A percentile compares a stretch with the other conserved stretches of the same genome.
Conservation (phyloP, 202 grass and related monocot species). For the Digitaria exilis region DNA sequence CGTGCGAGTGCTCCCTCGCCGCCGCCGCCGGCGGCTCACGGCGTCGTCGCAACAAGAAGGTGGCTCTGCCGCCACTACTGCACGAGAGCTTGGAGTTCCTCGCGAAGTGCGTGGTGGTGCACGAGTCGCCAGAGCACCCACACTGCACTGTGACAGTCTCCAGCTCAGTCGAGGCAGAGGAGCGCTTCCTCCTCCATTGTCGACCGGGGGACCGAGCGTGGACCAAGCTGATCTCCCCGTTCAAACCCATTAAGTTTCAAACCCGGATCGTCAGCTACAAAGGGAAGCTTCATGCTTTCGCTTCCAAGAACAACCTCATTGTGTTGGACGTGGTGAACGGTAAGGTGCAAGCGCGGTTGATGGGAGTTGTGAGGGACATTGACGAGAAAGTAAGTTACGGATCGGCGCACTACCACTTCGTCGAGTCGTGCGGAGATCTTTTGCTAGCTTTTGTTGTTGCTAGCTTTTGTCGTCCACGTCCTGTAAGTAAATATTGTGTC, state of each 20-base stretch:
- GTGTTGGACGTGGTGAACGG: neutral
- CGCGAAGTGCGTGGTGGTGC: neutral
- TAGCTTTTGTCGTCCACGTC: neutral
- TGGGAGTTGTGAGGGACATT: neutral
- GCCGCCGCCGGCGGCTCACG: neutral
- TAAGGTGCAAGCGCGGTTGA: neutral
- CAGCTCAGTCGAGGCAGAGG: neutral
- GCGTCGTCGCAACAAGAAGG: neutral
- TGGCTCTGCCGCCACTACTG: neutral
- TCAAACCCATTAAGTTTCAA: fast-evolving
- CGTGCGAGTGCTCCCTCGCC: neutral
- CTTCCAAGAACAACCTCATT: neutral
- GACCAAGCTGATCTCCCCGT: neutral
- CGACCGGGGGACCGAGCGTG: neutral
- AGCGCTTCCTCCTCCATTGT: neutral
- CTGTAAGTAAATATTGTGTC: neutral
- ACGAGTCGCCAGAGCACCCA: neutral
- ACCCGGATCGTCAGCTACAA: neutral
- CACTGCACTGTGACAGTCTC: neutral
- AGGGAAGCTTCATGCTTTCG: neutral
- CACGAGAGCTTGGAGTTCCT: neutral
- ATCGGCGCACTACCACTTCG: neutral
- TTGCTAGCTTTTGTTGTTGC: neutral
- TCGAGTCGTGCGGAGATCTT: neutral
- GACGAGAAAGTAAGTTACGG: neutral